These are phyloP conservation scores for Boletus smithii DNA, from an alignment of 1,284 basidiomycete species.

Conservation along the genomic window DNA sequence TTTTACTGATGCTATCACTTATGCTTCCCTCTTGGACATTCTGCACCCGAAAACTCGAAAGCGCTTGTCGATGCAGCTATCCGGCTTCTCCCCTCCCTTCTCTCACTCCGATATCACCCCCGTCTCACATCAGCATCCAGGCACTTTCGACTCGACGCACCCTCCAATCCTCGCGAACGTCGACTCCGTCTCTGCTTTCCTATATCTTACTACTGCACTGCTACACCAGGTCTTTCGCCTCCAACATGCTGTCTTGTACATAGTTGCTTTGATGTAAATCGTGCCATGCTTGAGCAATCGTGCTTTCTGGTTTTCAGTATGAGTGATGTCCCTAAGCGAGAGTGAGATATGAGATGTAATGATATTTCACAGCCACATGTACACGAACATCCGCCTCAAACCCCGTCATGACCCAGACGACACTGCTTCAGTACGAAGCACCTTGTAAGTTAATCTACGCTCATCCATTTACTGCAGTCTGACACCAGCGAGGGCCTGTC, in stretches of 20 bases:
- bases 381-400: conserved; percentile 7
- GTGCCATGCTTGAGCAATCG: conserved; percentile 11
- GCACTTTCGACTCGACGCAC: conserved; percentile 22
- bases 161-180: conserved; percentile 13
- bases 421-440: conserved; percentile 68
- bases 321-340: neutral
- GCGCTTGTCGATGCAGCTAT: conserved; percentile 20
- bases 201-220: conserved; percentile 19
- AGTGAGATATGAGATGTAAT: too few species aligned
- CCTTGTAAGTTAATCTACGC: conserved; percentile 55
- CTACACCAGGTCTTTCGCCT: conserved; percentile 20
- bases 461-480: conserved; percentile 7
- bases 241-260: conserved; percentile 32
- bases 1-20: conserved; percentile 34
- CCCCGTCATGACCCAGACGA: conserved; percentile 55
- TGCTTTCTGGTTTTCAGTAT: neutral
- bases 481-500: conserved; percentile 63
- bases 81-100: conserved; percentile 4
- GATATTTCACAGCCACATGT: conserved; percentile 27
- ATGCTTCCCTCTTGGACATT: conserved; percentile 24
- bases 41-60: conserved; percentile 28
- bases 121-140: conserved; percentile 10
- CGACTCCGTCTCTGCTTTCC: conserved; percentile 17
- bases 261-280: conserved; percentile 33
- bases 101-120: conserved; percentile 14